Percentiles rank a stretch among this genome's conserved stretches.
Conservation (phyloP, 805 yeast genomes). For the Brettanomyces nanus region DNA sequence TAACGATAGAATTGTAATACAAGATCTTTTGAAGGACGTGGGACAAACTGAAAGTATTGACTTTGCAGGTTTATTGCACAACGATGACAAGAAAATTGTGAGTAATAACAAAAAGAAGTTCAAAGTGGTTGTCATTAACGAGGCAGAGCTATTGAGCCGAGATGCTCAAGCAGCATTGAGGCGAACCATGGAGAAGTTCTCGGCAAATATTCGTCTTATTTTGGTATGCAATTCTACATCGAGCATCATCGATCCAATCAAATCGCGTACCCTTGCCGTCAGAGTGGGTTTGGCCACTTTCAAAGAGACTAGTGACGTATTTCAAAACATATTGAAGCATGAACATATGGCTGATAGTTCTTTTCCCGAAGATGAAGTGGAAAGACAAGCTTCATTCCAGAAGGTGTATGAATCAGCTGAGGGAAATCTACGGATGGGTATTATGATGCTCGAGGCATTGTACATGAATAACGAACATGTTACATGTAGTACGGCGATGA, state of each 20-base stretch:
- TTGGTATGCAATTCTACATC: slow-evolving; percentile 86
- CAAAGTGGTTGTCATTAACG: slow-evolving; percentile 80
- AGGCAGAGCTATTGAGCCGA: slow-evolving; percentile 81
- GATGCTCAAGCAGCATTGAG: slow-evolving; percentile 95
- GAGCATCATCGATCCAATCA: slow-evolving; percentile 87
- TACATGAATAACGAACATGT: slow-evolving; percentile 57
- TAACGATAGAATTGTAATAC: slow-evolving; percentile 91
- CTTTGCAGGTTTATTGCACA: slow-evolving; percentile 36
- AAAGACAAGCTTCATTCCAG: slow-evolving; percentile 30
- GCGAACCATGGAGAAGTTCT: slow-evolving; percentile 93
- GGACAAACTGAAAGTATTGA: slow-evolving; percentile 97
- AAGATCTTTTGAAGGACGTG: slow-evolving; percentile 85
- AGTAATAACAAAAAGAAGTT: slow-evolving; percentile 39
- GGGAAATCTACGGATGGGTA: slow-evolving; percentile 70
- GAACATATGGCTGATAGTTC: slow-evolving; percentile 36
- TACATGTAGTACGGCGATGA: slow-evolving; percentile 38
- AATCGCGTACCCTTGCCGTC: slow-evolving; percentile 84
- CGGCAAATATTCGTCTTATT: slow-evolving; percentile 76
- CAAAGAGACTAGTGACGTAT: slow-evolving; percentile 48
- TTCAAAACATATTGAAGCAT: slow-evolving; percentile 45
- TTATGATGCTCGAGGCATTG: slow-evolving; percentile 77
- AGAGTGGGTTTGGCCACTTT: slow-evolving; percentile 75
- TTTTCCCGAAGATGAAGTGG: slow-evolving; percentile 29
- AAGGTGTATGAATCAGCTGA: slow-evolving; percentile 48
- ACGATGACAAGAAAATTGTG: slow-evolving; percentile 5